Conservation (phyloP, 202 grass and related monocot species). For the Setaria italica region DNA sequence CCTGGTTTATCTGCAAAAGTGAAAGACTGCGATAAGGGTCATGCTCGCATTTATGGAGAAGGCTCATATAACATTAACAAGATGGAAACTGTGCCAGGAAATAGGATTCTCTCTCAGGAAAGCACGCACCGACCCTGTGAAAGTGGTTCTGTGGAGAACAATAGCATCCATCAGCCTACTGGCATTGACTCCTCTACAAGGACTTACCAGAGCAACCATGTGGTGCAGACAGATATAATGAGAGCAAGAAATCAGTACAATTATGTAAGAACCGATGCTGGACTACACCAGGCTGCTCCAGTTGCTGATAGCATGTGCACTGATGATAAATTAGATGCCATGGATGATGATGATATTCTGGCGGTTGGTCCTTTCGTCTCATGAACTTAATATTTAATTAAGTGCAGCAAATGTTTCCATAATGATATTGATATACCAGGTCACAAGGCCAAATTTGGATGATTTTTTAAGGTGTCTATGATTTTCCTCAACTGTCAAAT, state of each 20-base stretch:
- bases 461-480: not conserved
- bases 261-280: slow-evolving; percentile 41
- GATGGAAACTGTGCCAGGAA: slow-evolving; percentile 34
- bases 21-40: slow-evolving; percentile 38
- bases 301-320: slow-evolving; percentile 40
- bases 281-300: slow-evolving; percentile 26
- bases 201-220: slow-evolving; percentile 33
- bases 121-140: slow-evolving; percentile 35
- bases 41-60: slow-evolving; percentile 35
- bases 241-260: slow-evolving; percentile 36
- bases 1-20: slow-evolving; percentile 79
- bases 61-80: slow-evolving; percentile 51
- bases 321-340: slow-evolving; percentile 59
- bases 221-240: slow-evolving; percentile 29
- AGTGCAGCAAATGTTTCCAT: slow-evolving; percentile 16
- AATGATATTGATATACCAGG: slow-evolving; percentile 23
- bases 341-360: slow-evolving; percentile 85
- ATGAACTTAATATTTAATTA: slow-evolving; percentile 13
- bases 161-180: slow-evolving; percentile 25
- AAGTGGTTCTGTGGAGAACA: slow-evolving; percentile 35
- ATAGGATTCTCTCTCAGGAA: slow-evolving; percentile 45
- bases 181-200: slow-evolving; percentile 28
- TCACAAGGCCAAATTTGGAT: slow-evolving; percentile 16
- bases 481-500: slow-evolving; percentile 15
- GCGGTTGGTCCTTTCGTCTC: slow-evolving; percentile 54